A percentile compares a stretch with the other conserved stretches of the same genome.
phyloP scores from a whole-genome alignment of 805 yeast species.

The Kluyveromyces wickerhamii region DNA sequence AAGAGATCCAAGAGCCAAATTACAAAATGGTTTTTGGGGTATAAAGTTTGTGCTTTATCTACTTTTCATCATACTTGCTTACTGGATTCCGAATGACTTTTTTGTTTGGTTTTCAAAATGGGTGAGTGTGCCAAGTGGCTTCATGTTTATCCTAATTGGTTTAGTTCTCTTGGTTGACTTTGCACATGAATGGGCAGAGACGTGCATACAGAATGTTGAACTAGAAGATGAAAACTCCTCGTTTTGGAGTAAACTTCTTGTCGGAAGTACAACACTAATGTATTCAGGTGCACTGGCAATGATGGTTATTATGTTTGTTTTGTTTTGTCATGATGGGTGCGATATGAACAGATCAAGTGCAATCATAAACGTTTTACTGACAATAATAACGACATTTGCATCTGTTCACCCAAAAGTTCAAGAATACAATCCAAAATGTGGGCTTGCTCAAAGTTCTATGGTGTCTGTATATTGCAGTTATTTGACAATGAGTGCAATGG shows the following conservation, averaged over 20 bases:
- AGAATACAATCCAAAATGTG: constrained; percentile 90
- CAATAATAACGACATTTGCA: constrained; percentile 54
- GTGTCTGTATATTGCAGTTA: constrained; percentile 91
- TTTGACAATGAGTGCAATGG: constrained; percentile 82
- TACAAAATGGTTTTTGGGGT: constrained; percentile 93
- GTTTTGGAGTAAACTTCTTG: constrained; percentile 72
- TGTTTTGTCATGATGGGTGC: constrained; percentile 78
- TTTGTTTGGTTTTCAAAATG: constrained; percentile 88
- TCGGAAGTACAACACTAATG: constrained; percentile 86
- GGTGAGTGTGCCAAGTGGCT: constrained; percentile 76
- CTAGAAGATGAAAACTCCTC: constrained; percentile 51
- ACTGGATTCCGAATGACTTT: constrained; percentile 78
- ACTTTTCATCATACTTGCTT: constrained; percentile 49
- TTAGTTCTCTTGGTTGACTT: constrained; percentile 85
- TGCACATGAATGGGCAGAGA: constrained; percentile 98
- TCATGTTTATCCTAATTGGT: constrained; percentile 82
- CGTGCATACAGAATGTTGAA: constrained; percentile 85
- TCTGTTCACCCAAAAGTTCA: constrained; percentile 80
- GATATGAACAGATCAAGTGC: constrained; percentile 85
- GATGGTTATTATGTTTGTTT: constrained; percentile 71
- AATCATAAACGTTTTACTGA: constrained; percentile 61
- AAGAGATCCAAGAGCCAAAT: constrained; percentile 62
- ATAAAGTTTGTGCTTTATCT: constrained; percentile 58
- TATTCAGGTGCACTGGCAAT: constrained; percentile 64
- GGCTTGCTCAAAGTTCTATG: constrained; percentile 94